Evolutionary conservation across 306 rosid species (phyloP).

Genomic region (Quillaja saponaria): DNA sequence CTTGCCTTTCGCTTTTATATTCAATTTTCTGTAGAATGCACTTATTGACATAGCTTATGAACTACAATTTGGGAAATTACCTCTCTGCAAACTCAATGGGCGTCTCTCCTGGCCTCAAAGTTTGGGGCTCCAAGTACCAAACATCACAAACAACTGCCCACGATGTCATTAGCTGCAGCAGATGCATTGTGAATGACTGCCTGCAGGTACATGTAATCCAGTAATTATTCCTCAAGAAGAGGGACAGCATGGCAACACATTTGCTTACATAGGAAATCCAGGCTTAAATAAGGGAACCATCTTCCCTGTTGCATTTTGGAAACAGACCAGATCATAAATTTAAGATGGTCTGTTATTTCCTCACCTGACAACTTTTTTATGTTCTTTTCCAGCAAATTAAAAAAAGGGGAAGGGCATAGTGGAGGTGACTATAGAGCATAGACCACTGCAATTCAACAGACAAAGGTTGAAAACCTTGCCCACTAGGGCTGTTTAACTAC

Average conservation of each 20-base stretch:
- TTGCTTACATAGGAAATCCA: neutral
- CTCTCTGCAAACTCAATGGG: constrained; percentile 97
- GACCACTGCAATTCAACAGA: too few relatives aligned
- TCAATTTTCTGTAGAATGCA: neutral
- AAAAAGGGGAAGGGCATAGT: too few relatives aligned
- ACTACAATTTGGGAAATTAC: constrained; percentile 36
- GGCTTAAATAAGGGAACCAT: too few relatives aligned
- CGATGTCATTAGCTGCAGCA: constrained; percentile 94
- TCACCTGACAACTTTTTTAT: too few relatives aligned
- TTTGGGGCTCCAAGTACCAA: constrained; percentile 97
- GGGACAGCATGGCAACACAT: neutral
- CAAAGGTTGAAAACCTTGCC: too few relatives aligned
- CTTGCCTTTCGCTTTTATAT: neutral
- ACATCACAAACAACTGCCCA: constrained; percentile 99
- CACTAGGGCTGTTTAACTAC: too few relatives aligned
- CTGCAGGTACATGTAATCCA: constrained; percentile 43
- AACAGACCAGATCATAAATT: too few relatives aligned
- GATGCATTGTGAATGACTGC: constrained; percentile 95
- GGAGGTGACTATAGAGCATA: too few relatives aligned
- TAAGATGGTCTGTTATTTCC: too few relatives aligned
- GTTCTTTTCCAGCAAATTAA: too few relatives aligned
- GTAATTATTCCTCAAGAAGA: constrained; percentile 8
- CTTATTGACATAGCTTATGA: neutral
- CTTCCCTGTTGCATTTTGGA: too few relatives aligned
- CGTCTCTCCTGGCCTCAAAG: constrained; percentile 83